phyloP scores from a whole-genome alignment of 805 yeast species.

The Nakazawaea ernobii region DNA sequence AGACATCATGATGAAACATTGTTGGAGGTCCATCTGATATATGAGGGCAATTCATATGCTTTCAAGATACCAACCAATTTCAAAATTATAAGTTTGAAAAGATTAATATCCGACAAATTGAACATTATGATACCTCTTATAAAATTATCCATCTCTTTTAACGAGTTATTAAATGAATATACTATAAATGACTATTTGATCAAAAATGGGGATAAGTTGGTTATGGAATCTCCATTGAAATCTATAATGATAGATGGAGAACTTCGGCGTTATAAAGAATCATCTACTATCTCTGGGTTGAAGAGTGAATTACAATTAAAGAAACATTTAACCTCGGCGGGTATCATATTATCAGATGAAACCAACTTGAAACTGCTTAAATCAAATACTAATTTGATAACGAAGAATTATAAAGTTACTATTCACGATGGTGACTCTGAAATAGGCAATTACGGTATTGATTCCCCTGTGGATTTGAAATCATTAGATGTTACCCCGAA shows the following conservation, averaged over 20 bases:
- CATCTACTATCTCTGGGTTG: too few relatives aligned
- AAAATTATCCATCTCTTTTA: background rate
- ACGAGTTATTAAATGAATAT: background rate
- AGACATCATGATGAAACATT: background rate
- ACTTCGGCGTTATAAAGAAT: too few relatives aligned
- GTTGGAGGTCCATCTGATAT: background rate
- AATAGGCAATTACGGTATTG: background rate
- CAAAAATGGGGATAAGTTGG: background rate
- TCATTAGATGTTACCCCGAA: background rate
- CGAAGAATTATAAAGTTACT: background rate
- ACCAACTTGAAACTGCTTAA: too few relatives aligned
- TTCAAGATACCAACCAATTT: background rate
- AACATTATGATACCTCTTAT: background rate
- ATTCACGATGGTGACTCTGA: background rate
- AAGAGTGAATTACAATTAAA: too few relatives aligned
- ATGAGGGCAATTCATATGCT: background rate
- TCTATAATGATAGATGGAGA: too few relatives aligned
- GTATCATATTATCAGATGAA: background rate
- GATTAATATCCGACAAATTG: background rate
- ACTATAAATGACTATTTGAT: conserved; percentile 2
- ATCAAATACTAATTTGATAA: background rate
- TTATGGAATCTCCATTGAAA: background rate
- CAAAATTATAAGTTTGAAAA: background rate
- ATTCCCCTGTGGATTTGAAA: background rate
- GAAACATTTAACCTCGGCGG: background rate